phyloP scores from a whole-genome alignment of 441 rosid species.

The Croton laevigatus region DNA sequence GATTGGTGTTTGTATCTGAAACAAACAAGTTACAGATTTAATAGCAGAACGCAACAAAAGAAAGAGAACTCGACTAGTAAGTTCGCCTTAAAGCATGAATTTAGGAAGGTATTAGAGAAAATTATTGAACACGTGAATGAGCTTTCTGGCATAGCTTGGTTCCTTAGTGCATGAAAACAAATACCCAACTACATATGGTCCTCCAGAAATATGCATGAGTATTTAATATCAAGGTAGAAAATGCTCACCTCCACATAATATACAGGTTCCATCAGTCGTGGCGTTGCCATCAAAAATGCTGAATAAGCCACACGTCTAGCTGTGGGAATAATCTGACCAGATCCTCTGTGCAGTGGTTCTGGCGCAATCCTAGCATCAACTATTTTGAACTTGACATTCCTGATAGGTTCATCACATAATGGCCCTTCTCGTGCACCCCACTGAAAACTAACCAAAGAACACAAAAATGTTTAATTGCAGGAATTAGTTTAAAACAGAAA shows the following conservation, averaged over 20 bases:
- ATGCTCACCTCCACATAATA: slow-evolving; percentile 88
- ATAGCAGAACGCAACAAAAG: slow-evolving; percentile 3
- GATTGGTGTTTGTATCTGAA: slow-evolving; percentile 96
- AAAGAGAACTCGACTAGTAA: neutral
- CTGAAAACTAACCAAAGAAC: slow-evolving; percentile 56
- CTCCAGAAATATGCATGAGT: slow-evolving; percentile 1
- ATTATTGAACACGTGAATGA: neutral
- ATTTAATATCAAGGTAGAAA: neutral
- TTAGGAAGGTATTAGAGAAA: neutral
- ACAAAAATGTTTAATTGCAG: neutral
- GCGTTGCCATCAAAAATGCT: slow-evolving; percentile 93
- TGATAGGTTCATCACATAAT: slow-evolving; percentile 94
- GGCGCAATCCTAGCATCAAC: slow-evolving; percentile 93
- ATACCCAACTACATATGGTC: neutral
- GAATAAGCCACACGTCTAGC: slow-evolving; percentile 94
- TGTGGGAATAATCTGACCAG: slow-evolving; percentile 98
- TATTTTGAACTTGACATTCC: slow-evolving; percentile 94
- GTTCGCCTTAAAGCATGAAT: neutral
- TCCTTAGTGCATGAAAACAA: neutral
- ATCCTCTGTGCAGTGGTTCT: slow-evolving; percentile 87
- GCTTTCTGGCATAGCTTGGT: neutral
- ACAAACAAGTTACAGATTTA: slow-evolving; percentile 11
- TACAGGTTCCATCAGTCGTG: slow-evolving; percentile 97
- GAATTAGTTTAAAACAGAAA: neutral
- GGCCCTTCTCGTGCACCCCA: slow-evolving; percentile 99